A percentile compares a stretch with the other conserved stretches of the same genome.
Evolutionary conservation across 805 yeast species (phyloP).

Genomic region (Naumovozyma castellii): DNA sequence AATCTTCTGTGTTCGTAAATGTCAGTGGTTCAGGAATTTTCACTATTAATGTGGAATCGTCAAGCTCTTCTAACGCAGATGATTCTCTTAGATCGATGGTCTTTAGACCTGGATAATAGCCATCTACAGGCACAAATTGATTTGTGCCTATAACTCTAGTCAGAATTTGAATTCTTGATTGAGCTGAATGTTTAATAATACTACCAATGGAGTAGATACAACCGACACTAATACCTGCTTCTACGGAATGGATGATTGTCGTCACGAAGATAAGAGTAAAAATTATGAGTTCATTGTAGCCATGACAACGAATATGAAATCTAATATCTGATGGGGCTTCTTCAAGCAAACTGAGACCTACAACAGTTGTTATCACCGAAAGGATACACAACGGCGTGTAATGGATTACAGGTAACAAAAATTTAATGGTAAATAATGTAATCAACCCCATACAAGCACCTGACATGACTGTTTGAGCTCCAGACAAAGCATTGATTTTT

Average conservation of each 20-base stretch:
- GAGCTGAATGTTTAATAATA: constrained; percentile 70
- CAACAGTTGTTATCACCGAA: constrained; percentile 68
- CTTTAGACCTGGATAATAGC: constrained; percentile 27
- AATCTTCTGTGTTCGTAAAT: constrained; percentile 75
- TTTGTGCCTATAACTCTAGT: constrained; percentile 57
- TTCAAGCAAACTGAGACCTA: constrained; percentile 67
- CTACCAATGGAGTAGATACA: constrained; percentile 68
- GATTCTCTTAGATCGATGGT: constrained; percentile 6
- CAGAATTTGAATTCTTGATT: constrained; percentile 75
- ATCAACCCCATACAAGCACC: constrained; percentile 74
- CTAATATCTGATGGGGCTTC: constrained; percentile 74
- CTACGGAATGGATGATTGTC: constrained; percentile 69
- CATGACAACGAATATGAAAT: constrained; percentile 65
- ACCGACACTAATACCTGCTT: constrained; percentile 85
- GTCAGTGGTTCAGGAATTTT: constrained; percentile 83
- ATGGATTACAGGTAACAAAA: constrained; percentile 52
- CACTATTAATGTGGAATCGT: constrained; percentile 51
- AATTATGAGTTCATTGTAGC: constrained; percentile 67
- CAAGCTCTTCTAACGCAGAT: constrained; percentile 41
- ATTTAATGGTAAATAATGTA: constrained; percentile 56
- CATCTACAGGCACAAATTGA: constrained; percentile 63
- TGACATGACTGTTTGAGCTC: constrained; percentile 79
- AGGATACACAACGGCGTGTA: constrained; percentile 72
- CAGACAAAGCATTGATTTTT: constrained; percentile 76
- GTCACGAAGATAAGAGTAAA: constrained; percentile 53